Evolutionary conservation across 805 yeast genomes (phyloP).

Genomic region (Barnettozyma pratensis): DNA sequence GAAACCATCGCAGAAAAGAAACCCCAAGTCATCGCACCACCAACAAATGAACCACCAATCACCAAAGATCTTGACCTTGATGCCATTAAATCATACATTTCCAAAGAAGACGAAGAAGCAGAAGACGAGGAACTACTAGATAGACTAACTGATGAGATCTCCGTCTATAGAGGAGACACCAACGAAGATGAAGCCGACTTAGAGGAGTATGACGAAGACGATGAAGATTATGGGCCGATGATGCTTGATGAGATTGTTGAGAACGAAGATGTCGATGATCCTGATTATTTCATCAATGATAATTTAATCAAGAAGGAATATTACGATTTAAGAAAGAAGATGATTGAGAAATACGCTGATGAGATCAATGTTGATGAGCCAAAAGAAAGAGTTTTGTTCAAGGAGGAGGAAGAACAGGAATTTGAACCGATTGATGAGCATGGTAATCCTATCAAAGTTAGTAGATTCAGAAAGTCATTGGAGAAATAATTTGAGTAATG

Average conservation of each 20-base stretch:
- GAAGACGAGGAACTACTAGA: constrained; percentile 20
- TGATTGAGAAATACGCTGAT: constrained; percentile 25
- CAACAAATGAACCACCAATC: not conserved
- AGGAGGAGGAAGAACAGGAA: constrained; percentile 46
- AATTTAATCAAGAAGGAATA: constrained; percentile 27
- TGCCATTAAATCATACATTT: constrained; percentile 12
- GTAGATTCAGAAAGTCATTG: constrained; percentile 65
- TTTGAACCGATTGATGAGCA: constrained; percentile 63
- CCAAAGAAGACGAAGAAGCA: constrained; percentile 11
- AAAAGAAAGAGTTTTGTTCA: constrained; percentile 7
- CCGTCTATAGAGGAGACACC: constrained; percentile 10
- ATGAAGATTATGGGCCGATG: constrained; percentile 34
- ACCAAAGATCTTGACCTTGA: constrained; percentile 8
- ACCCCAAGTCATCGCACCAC: not conserved
- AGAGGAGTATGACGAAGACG: constrained; percentile 29
- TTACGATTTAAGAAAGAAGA: constrained; percentile 24
- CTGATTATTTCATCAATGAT: constrained; percentile 24
- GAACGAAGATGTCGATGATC: constrained; percentile 28
- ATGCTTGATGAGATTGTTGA: constrained; percentile 40
- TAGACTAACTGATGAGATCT: constrained; percentile 16
- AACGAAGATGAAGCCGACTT: constrained; percentile 30
- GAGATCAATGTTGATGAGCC: not conserved
- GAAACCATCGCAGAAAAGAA: not conserved
- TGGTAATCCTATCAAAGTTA: constrained; percentile 54
- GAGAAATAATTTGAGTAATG: not conserved